phyloP scores from a whole-genome alignment of 345 rosid genomes.

The Theobroma cacao region DNA sequence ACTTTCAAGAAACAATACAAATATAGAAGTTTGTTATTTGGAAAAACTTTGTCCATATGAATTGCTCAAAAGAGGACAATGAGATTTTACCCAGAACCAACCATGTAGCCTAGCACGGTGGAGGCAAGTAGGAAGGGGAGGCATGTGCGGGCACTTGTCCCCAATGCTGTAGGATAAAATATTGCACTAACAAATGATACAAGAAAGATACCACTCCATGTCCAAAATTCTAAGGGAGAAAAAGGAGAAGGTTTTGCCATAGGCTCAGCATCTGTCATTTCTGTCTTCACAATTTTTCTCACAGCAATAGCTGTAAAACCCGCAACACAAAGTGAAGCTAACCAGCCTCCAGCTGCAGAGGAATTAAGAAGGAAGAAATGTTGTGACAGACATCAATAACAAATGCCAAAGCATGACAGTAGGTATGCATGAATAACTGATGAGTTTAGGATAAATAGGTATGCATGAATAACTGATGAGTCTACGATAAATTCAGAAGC shows the following conservation, averaged over 20 bases:
- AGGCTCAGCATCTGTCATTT: constrained; percentile 90
- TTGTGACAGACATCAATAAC: not conserved
- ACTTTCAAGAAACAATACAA: not conserved
- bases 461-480: not conserved
- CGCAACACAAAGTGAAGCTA: constrained; percentile 90
- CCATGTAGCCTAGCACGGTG: constrained; percentile 83
- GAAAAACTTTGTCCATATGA: not conserved
- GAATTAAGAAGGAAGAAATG: not conserved
- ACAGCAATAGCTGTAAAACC: constrained; percentile 83
- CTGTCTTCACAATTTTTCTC: constrained; percentile 78
- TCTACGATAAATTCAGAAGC: not conserved
- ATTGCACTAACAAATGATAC: constrained; percentile 65
- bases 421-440: not conserved
- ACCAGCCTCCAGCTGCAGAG: constrained; percentile 83
- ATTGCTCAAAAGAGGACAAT: not conserved
- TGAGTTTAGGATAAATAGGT: no score
- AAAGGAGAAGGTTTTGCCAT: constrained; percentile 87
- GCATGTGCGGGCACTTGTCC: constrained; percentile 76
- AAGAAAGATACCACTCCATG: constrained; percentile 76
- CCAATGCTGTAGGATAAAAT: constrained; percentile 63
- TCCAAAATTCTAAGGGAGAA: constrained; percentile 63
- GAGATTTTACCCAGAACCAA: constrained; percentile 69
- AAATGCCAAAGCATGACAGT: not conserved
- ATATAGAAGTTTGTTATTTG: not conserved
- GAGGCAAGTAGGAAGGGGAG: constrained; percentile 93